These are phyloP conservation scores for Chalaropsis thielavioides DNA, from an alignment of 2,329 filamentous ascomycete species.

Conservation along the genomic window DNA sequence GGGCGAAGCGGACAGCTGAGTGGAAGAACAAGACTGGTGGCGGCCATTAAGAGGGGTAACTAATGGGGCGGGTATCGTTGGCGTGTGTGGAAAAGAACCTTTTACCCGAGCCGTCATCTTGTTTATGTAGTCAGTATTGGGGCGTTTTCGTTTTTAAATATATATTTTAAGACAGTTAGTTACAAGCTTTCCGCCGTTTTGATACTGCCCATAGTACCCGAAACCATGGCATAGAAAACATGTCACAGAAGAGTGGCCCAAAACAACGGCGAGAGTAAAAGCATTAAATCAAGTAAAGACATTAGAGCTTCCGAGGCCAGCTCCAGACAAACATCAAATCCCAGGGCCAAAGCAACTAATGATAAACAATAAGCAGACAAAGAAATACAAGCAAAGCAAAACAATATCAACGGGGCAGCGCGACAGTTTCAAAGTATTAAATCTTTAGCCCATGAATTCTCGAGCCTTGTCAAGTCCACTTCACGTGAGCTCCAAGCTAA, in stretches of 20 bases:
- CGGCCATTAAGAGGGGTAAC: not conserved
- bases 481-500: not conserved
- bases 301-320: not conserved
- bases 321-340: not conserved
- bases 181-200: not conserved
- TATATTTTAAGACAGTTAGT: not conserved
- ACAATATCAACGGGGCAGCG: not conserved
- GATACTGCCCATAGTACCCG: too few species aligned
- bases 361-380: not conserved
- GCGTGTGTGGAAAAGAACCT: not conserved
- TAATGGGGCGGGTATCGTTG: not conserved
- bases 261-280: not conserved
- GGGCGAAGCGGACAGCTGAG: slow-evolving; percentile 29
- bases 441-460: not conserved
- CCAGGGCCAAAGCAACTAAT: not conserved
- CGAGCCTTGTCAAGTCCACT: not conserved
- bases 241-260: not conserved
- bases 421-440: slow-evolving; percentile 2
- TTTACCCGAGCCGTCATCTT: not conserved
- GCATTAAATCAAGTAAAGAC: not conserved
- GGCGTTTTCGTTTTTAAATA: slow-evolving; percentile 6
- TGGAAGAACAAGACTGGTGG: slow-evolving; percentile 31
- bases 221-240: not conserved
- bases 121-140: slow-evolving; percentile 3
- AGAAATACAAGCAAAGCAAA: not conserved